These are phyloP conservation scores for Paspalum vaginatum DNA, from an alignment of 176 grass and related monocot species.

Conservation along the genomic window DNA sequence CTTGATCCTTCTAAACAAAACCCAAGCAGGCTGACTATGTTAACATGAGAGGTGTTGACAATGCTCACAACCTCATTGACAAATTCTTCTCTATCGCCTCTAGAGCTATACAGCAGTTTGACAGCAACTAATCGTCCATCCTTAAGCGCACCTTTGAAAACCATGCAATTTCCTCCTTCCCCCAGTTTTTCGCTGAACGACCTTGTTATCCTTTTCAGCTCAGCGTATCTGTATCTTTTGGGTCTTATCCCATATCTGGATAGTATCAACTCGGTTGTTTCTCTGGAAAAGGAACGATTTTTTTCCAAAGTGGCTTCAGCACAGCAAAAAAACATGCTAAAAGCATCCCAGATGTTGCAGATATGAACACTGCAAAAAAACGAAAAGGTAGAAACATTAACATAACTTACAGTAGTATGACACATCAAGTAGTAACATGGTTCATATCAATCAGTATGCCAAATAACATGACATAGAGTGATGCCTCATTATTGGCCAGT, in stretches of 20 bases:
- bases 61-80: slow-evolving; percentile 36
- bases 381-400: neutral
- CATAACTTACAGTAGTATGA: neutral
- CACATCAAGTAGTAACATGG: neutral
- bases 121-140: slow-evolving; percentile 8
- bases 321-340: neutral
- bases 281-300: neutral
- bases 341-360: neutral
- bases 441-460: neutral
- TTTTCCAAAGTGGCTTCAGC: neutral
- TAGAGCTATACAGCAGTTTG: slow-evolving; percentile 8
- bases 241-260: slow-evolving; percentile 25
- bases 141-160: slow-evolving; percentile 23
- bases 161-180: slow-evolving; percentile 11
- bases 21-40: slow-evolving; percentile 26
- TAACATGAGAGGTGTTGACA: slow-evolving; percentile 31
- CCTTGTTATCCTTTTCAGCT: slow-evolving; percentile 24
- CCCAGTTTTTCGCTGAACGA: slow-evolving; percentile 36
- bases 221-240: slow-evolving; percentile 13
- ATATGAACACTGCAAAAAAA: neutral
- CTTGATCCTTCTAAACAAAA: slow-evolving; percentile 39
- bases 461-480: neutral
- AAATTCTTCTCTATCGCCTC: slow-evolving; percentile 11
- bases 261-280: neutral
- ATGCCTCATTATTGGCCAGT: neutral